phyloP scores from a whole-genome alignment of 257 asterid genomes.

The Solanum etuberosum region DNA sequence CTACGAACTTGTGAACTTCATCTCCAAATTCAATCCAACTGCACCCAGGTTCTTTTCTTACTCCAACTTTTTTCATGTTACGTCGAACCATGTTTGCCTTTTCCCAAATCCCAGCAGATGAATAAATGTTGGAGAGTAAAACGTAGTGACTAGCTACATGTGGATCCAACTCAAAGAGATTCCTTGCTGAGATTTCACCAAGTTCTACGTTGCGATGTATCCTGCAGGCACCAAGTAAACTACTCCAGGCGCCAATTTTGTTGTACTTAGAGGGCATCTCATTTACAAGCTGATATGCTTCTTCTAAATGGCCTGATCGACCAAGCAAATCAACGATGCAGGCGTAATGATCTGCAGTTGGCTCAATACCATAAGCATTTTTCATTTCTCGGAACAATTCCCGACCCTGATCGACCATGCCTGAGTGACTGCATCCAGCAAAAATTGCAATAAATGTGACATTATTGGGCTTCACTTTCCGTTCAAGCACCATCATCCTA shows the following conservation, averaged over 20 bases:
- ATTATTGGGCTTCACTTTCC: constrained; percentile 54
- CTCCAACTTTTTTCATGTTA: constrained; percentile 58
- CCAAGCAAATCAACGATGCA: constrained; percentile 80
- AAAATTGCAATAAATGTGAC: constrained; percentile 64
- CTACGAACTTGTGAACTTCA: constrained; percentile 65
- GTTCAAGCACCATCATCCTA: constrained; percentile 28
- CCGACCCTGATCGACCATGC: constrained; percentile 65
- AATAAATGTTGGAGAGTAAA: constrained; percentile 64
- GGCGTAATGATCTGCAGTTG: constrained; percentile 69
- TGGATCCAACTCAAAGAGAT: constrained; percentile 59
- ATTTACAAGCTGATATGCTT: constrained; percentile 44
- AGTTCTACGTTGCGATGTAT: constrained; percentile 57
- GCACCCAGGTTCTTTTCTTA: constrained; percentile 76
- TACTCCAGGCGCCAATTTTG: constrained; percentile 74
- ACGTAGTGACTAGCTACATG: constrained; percentile 78
- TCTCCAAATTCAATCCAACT: constrained; percentile 71
- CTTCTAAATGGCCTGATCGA: constrained; percentile 67
- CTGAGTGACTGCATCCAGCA: constrained; percentile 82
- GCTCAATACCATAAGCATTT: constrained; percentile 37
- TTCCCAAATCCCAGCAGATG: constrained; percentile 70
- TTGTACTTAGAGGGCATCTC: constrained; percentile 38
- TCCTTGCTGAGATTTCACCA: constrained; percentile 59
- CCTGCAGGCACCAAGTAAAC: constrained; percentile 73
- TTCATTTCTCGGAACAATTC: constrained; percentile 54
- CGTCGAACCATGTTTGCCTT: constrained; percentile 49